A percentile compares a stretch with the other conserved stretches of the same genome.
These are phyloP conservation scores for Colletotrichum tofieldiae DNA, from an alignment of 2,329 filamentous ascomycete species.

Conservation along the genomic window DNA sequence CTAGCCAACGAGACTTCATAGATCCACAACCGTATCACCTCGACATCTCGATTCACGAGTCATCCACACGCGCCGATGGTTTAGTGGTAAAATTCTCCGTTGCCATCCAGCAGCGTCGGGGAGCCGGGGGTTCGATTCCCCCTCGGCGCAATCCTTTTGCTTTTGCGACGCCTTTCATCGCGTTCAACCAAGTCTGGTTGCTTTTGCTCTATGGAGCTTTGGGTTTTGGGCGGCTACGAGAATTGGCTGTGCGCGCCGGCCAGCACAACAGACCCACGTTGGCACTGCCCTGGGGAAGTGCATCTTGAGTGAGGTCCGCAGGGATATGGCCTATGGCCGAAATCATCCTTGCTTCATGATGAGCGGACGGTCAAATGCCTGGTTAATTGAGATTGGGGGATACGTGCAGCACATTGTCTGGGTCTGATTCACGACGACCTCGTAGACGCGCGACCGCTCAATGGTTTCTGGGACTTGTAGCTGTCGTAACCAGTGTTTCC, in stretches of 20 bases:
- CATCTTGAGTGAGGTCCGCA: background rate
- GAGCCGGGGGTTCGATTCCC: slow-evolving; percentile 42
- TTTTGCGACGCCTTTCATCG: background rate
- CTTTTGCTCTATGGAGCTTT: background rate
- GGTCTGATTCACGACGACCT: too few species aligned
- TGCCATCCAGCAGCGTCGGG: slow-evolving; percentile 40
- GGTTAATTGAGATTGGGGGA: too few species aligned
- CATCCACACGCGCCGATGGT: slow-evolving; percentile 28
- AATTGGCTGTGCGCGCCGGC: background rate
- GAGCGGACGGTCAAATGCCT: too few species aligned
- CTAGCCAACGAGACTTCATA: background rate
- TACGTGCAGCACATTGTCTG: too few species aligned
- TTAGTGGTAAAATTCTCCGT: slow-evolving; percentile 43
- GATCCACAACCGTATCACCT: accelerated
- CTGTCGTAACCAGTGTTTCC: too few species aligned
- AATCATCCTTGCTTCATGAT: too few species aligned
- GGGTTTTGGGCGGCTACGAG: background rate
- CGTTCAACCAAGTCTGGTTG: background rate
- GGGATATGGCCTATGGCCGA: background rate
- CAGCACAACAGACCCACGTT: background rate
- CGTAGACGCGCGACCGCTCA: too few species aligned
- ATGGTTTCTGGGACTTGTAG: too few species aligned
- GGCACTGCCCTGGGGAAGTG: background rate
- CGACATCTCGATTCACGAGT: background rate
- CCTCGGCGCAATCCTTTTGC: slow-evolving; percentile 30